Evolutionary conservation across 768 basidiomycete species (phyloP).

Genomic region (Termitomyces sp.): DNA sequence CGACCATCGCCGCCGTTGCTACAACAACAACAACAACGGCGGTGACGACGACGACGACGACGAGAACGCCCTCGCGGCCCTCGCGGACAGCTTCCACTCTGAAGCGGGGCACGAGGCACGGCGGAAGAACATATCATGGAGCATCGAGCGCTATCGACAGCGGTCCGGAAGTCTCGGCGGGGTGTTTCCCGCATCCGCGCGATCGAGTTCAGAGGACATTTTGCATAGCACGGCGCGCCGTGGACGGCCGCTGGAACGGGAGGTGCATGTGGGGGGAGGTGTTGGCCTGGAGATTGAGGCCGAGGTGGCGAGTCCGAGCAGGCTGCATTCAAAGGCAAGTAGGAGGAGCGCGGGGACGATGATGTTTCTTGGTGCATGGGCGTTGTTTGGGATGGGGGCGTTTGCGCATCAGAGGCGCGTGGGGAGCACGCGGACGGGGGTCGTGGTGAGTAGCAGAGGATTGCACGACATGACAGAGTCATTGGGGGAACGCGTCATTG

Average conservation of each 20-base stretch:
- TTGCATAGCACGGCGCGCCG: conserved; percentile 26
- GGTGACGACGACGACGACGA: conserved; percentile 40
- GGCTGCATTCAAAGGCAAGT: conserved; percentile 59
- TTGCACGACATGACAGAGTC: conserved; percentile 17
- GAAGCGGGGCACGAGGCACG: conserved; percentile 48
- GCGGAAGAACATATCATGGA: conserved; percentile 66
- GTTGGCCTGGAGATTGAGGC: conserved; percentile 19
- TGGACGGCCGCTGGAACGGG: conserved; percentile 43
- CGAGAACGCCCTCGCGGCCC: conserved; percentile 48
- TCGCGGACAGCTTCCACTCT: conserved; percentile 78
- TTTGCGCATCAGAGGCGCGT: conserved; percentile 30
- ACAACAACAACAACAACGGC: no score
- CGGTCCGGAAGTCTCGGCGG: conserved; percentile 45
- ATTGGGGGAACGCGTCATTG: conserved; percentile 62
- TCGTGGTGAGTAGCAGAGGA: conserved; percentile 37
- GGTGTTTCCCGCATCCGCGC: conserved; percentile 19
- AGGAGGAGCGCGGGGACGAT: conserved; percentile 64
- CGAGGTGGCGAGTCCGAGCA: conserved; percentile 18
- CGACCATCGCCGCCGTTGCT: conserved; percentile 24
- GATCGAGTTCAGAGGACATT: conserved; percentile 23
- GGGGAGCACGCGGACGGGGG: conserved; percentile 31
- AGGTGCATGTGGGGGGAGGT: conserved; percentile 15
- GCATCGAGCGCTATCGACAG: conserved; percentile 44
- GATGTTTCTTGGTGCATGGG: conserved; percentile 77
- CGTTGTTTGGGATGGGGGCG: conserved; percentile 66